Percentiles rank a stretch among this genome's conserved stretches.
Evolutionary conservation across 2,329 filamentous ascomycete species (phyloP).

Genomic region (Elsinoe fawcettii): DNA sequence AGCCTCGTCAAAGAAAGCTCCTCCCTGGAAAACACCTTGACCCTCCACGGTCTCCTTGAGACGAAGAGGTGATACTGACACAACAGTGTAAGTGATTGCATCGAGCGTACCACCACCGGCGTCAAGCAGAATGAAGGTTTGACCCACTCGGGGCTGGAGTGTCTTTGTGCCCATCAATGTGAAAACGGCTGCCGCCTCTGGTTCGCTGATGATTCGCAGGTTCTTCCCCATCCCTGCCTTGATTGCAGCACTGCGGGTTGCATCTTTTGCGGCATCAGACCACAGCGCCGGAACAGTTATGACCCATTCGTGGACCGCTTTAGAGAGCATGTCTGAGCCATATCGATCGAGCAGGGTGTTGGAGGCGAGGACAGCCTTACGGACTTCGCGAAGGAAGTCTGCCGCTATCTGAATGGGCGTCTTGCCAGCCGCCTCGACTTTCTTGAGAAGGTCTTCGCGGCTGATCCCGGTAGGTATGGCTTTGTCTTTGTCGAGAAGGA

Average conservation of each 20-base stretch:
- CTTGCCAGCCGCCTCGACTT: conserved; percentile 66
- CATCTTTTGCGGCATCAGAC: conserved; percentile 80
- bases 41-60: conserved; percentile 75
- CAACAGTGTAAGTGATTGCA: conserved; percentile 69
- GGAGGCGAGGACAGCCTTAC: too few species aligned
- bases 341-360: too few species aligned
- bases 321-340: too few species aligned
- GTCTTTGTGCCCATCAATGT: too few species aligned
- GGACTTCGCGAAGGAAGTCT: too few species aligned
- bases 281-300: conserved; percentile 77
- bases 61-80: conserved; percentile 40
- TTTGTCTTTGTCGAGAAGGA: conserved; percentile 73
- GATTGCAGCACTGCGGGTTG: conserved; percentile 66
- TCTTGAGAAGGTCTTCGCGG: conserved; percentile 60
- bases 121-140: too few species aligned
- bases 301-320: too few species aligned
- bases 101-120: conserved; percentile 57
- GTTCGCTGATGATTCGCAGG: conserved; percentile 73
- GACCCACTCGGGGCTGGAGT: too few species aligned
- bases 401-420: conserved; percentile 72
- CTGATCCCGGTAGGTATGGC: conserved; percentile 75
- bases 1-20: conserved; percentile 70
- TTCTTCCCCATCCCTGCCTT: conserved; percentile 72
- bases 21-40: conserved; percentile 70
- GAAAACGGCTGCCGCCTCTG: conserved; percentile 40